Evolutionary conservation across 2,329 filamentous ascomycete species (phyloP).

Genomic region (Alternaria sp.): DNA sequence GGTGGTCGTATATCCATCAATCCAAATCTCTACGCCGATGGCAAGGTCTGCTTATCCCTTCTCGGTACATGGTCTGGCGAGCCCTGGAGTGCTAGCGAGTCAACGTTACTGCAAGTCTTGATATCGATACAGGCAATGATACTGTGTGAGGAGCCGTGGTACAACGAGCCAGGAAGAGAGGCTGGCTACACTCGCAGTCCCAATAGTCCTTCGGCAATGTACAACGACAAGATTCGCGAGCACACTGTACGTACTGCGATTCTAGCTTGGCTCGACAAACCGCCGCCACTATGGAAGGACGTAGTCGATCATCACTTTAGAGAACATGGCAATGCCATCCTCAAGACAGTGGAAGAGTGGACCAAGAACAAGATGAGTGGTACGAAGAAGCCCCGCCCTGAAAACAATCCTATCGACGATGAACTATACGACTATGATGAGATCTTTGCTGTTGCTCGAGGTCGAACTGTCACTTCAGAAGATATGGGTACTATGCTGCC

Average conservation of each 20-base stretch:
- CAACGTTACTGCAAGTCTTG: slow-evolving; percentile 61
- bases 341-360: slow-evolving; percentile 35
- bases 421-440: not conserved
- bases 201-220: slow-evolving; percentile 25
- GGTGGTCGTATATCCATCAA: slow-evolving; percentile 55
- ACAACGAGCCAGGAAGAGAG: slow-evolving; percentile 61
- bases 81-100: slow-evolving; percentile 56
- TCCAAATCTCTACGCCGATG: slow-evolving; percentile 61
- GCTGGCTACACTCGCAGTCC: slow-evolving; percentile 11
- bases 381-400: not conserved
- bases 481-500: slow-evolving; percentile 9
- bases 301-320: slow-evolving; percentile 37
- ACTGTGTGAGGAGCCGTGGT: slow-evolving; percentile 62
- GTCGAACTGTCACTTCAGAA: not conserved
- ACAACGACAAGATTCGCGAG: slow-evolving; percentile 37
- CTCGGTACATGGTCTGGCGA: slow-evolving; percentile 54
- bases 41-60: slow-evolving; percentile 48
- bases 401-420: not conserved
- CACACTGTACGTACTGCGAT: slow-evolving; percentile 46
- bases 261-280: slow-evolving; percentile 42
- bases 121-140: slow-evolving; percentile 68
- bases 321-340: slow-evolving; percentile 32
- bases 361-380: slow-evolving; percentile 4
- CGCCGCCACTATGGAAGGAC: slow-evolving; percentile 32
- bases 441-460: not conserved